phyloP scores from a whole-genome alignment of 2,329 filamentous ascomycete species.

The Colletotrichum orchidophilum region DNA sequence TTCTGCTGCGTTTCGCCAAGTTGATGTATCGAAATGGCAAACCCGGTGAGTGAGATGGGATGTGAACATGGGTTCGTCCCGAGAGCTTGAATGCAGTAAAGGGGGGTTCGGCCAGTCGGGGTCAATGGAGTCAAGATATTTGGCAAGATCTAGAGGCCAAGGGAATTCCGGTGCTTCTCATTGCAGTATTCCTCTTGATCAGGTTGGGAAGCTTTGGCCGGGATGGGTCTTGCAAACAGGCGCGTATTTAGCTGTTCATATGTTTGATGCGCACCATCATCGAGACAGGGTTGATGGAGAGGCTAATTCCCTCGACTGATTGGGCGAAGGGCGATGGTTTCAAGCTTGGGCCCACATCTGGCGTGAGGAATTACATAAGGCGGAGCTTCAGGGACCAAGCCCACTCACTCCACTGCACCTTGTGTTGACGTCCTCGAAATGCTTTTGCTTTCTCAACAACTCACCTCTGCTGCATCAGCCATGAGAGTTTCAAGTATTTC shows the following conservation, averaged over 20 bases:
- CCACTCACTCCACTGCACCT: background rate
- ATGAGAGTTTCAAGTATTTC: background rate
- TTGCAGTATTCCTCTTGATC: background rate
- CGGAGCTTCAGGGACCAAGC: background rate
- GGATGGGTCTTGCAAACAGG: background rate
- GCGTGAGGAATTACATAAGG: too few relatives aligned
- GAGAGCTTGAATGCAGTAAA: background rate
- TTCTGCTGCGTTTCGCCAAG: background rate
- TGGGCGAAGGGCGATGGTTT: too few relatives aligned
- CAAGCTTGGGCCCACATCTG: too few relatives aligned
- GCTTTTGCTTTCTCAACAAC: background rate
- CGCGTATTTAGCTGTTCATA: background rate
- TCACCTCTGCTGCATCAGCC: background rate
- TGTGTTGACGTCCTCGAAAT: background rate
- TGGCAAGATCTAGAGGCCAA: background rate
- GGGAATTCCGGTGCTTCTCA: background rate
- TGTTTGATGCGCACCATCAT: background rate
- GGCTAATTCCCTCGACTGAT: background rate
- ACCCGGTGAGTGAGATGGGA: background rate
- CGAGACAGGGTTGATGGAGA: background rate
- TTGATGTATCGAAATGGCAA: background rate
- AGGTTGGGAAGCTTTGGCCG: background rate
- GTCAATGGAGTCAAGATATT: background rate
- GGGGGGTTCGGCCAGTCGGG: background rate
- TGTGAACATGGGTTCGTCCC: background rate